A percentile compares a stretch with the other conserved stretches of the same genome.
These are phyloP conservation scores for Pythium insidiosum DNA, from an alignment of 352 stramenopile species.

Conservation along the genomic window DNA sequence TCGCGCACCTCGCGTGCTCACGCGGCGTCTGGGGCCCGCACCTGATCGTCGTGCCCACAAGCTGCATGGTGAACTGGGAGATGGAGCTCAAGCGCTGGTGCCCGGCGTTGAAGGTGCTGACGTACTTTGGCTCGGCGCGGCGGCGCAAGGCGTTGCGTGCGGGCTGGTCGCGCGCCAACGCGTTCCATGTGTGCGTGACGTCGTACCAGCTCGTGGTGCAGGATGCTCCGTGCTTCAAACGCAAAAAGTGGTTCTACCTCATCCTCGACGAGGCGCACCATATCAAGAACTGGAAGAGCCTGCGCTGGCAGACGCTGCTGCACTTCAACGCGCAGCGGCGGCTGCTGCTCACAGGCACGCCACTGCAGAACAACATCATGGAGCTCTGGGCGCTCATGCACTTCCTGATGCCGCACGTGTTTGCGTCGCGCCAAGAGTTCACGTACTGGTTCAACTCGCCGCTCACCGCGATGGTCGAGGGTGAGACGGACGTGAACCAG, in stretches of 20 bases:
- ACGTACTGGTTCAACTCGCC: conserved; percentile 98
- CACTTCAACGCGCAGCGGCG: conserved; percentile 95
- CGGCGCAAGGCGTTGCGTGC: conserved; percentile 83
- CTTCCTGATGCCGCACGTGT: conserved; percentile 99
- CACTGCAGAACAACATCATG: conserved; percentile 97
- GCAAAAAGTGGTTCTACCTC: conserved; percentile 99
- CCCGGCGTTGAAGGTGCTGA: conserved; percentile 95
- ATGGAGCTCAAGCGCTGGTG: conserved; percentile 98
- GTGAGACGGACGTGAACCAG: conserved; percentile 66
- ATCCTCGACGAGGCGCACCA: conserved; percentile 99
- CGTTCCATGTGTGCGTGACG: conserved; percentile 98
- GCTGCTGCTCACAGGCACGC: conserved; percentile 93
- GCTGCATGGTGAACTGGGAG: conserved; percentile 98
- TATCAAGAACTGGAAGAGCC: conserved; percentile 99
- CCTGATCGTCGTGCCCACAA: conserved; percentile 97
- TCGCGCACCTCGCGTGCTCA: conserved; percentile 91
- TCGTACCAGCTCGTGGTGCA: conserved; percentile 98
- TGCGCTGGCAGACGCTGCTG: conserved; percentile 97
- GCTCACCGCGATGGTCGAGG: conserved; percentile 81
- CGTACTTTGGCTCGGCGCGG: conserved; percentile 98
- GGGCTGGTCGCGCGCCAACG: conserved; percentile 95
- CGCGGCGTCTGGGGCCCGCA: conserved; percentile 96
- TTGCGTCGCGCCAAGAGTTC: conserved; percentile 90
- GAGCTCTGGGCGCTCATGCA: conserved; percentile 98
- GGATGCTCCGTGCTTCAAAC: conserved; percentile 96